Evolutionary conservation across 2,329 filamentous ascomycete species (phyloP).

Genomic region (Aspergillus pseudoviridinutans): DNA sequence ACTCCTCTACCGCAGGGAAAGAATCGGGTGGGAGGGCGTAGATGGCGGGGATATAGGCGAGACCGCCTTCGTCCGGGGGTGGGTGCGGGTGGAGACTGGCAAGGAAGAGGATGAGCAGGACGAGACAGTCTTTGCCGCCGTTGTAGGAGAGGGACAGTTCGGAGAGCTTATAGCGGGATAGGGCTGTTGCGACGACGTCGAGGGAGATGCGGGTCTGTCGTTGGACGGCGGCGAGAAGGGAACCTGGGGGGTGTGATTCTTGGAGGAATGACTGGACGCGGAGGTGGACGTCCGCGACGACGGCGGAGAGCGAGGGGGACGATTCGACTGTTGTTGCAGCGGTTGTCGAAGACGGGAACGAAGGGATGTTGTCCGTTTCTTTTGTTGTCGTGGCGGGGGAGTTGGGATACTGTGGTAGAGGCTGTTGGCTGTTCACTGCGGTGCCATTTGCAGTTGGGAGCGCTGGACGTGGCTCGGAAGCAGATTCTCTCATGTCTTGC

Average conservation of each 20-base stretch:
- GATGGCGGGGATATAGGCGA: slow-evolving; percentile 64
- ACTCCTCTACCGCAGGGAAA: slow-evolving; percentile 80
- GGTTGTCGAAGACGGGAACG: slow-evolving; percentile 4
- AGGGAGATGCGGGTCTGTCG: slow-evolving; percentile 69
- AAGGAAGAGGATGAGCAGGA: slow-evolving; percentile 83
- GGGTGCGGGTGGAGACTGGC: slow-evolving; percentile 53
- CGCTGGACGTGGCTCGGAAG: not conserved
- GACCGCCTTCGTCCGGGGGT: slow-evolving; percentile 26
- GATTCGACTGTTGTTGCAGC: slow-evolving; percentile 4
- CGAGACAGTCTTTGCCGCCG: slow-evolving; percentile 95
- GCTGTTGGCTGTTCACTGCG: slow-evolving; percentile 1
- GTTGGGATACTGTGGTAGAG: slow-evolving; percentile 10
- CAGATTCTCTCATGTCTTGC: not conserved
- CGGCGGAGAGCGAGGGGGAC: slow-evolving; percentile 44
- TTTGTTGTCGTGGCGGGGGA: not conserved
- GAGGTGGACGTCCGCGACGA: slow-evolving; percentile 62
- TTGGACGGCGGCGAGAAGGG: slow-evolving; percentile 62
- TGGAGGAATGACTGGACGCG: slow-evolving; percentile 63
- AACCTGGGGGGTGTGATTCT: slow-evolving; percentile 52
- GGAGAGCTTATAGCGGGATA: slow-evolving; percentile 70
- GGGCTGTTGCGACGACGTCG: slow-evolving; percentile 68
- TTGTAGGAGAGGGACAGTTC: slow-evolving; percentile 92
- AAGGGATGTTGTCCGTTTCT: not conserved
- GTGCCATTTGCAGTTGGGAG: slow-evolving; percentile 4
- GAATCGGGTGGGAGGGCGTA: slow-evolving; percentile 85